A percentile compares a stretch with the other conserved stretches of the same genome.
Conservation (phyloP, 805 yeast species). For the Suhomyces vadensis region DNA sequence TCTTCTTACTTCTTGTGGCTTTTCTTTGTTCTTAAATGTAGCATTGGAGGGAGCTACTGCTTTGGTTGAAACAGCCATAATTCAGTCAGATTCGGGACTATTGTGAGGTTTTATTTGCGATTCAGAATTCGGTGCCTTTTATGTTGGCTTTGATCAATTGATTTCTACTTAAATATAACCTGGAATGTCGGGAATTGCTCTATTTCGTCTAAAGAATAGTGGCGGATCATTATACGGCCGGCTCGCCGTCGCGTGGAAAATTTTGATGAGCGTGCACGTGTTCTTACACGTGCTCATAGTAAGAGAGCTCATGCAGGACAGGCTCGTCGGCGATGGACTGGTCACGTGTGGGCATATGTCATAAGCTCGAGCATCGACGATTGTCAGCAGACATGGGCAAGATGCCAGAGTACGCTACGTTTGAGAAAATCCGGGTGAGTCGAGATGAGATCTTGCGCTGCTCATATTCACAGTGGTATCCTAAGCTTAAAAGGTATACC, state of each 20-base stretch:
- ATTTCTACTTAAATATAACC: not conserved
- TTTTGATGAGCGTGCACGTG: constrained; percentile 2
- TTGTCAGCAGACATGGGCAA: no score
- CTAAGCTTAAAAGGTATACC: constrained; percentile 20
- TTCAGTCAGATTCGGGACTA: constrained; percentile 3
- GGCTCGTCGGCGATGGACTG: no score
- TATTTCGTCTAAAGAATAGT: not conserved
- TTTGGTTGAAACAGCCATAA: constrained; percentile 13
- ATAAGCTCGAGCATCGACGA: no score
- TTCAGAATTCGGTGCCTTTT: not conserved
- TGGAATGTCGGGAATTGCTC: not conserved
- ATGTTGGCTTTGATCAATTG: not conserved
- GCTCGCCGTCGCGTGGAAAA: constrained; percentile 4
- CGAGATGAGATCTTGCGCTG: constrained; percentile 33
- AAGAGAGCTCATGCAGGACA: no score
- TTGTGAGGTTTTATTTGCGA: not conserved
- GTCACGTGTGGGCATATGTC: no score
- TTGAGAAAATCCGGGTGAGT: constrained; percentile 28
- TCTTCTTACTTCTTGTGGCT: constrained; percentile 91
- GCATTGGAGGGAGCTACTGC: constrained; percentile 63
- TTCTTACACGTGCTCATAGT: not conserved
- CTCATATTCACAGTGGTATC: constrained; percentile 38
- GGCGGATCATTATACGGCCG: not conserved
- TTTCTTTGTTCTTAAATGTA: constrained; percentile 88
- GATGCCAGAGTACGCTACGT: constrained; percentile 22